Evolutionary conservation across 2,329 filamentous ascomycete species (phyloP), one percentile per base, ranked within the genome.

Genomic region (Fusarium veterinarium): DNA sequence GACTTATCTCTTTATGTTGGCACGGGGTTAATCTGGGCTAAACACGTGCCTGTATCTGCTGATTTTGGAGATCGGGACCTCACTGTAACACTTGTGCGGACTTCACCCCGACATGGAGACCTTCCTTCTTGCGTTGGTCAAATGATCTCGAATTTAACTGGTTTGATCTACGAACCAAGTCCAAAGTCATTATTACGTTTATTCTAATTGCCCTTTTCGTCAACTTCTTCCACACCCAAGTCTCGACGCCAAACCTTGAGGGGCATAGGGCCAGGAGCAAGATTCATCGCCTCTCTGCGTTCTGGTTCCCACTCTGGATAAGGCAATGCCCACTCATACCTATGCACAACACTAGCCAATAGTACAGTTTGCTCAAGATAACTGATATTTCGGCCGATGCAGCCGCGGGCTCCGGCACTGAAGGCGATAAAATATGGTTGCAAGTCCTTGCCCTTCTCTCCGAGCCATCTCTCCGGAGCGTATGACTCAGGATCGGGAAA

Each of bases 321-420:
- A 8, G 74, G 66, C n/a, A 78, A 46, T 5, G 72, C 73, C 78
- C 85, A 83, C 23, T 85, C 81, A 55, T 83, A 86, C 1, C 82
- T 77, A 69, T 84, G 81, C 0, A 87, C 76, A 20, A 86, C 69
- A 3, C 81, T 82, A 2, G 84, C 84, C 20, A 86, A 33, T 3
- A 84, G 65, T 10, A 86, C 81, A 4, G 82, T 82, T 73, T 87
- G 84, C 74, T 87, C 85, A 13, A 87, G 75, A 62, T 85, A 80
- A 7, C 77, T 79, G 20, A 82, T 81, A 37, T 82, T 82, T 35
- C 80, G 76, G 1, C 85, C 84, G 8, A 86, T 75, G 60, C 85
- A 86, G n/a, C 77, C 77, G 19, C 84, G 73, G 8, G 79, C 78
- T 4, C 83, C 85, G 53, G 81, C 84, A 6, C 80, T 81, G 67